These are phyloP conservation scores for Neospora caninum DNA, from an alignment of 169 alveolate species.

Conservation along the genomic window DNA sequence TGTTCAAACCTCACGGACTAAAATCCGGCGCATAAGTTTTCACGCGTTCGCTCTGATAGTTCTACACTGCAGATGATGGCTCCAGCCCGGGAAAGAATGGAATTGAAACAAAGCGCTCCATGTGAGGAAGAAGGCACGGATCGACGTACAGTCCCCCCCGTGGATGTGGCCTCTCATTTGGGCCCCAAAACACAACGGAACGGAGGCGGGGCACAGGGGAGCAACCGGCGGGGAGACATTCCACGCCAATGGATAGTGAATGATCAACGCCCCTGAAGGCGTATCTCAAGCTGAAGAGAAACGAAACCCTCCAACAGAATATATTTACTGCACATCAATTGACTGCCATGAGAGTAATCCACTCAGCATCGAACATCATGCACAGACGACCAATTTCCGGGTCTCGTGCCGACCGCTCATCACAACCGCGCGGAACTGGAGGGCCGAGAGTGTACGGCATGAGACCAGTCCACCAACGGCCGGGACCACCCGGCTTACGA, in stretches of 20 bases:
- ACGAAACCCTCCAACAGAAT: neutral
- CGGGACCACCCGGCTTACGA: too few relatives aligned
- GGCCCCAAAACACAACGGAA: neutral
- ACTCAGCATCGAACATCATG: too few relatives aligned
- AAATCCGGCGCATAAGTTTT: neutral
- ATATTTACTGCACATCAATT: too few relatives aligned
- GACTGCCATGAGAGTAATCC: too few relatives aligned
- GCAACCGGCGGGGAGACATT: neutral
- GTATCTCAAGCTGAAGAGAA: neutral
- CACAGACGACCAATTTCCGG: too few relatives aligned
- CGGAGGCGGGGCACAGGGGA: neutral
- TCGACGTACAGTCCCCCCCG: neutral
- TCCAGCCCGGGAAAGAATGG: neutral
- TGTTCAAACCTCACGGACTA: neutral
- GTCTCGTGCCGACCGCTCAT: too few relatives aligned
- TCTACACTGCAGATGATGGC: neutral
- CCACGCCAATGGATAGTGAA: neutral
- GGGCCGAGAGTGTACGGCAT: too few relatives aligned
- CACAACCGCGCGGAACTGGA: too few relatives aligned
- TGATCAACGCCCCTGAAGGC: neutral
- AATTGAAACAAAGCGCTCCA: neutral
- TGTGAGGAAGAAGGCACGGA: neutral
- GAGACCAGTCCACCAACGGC: too few relatives aligned
- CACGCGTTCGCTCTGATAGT: neutral
- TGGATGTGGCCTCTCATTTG: neutral